phyloP scores from a whole-genome alignment of 83 land plant species.

The Thuja plicata region DNA sequence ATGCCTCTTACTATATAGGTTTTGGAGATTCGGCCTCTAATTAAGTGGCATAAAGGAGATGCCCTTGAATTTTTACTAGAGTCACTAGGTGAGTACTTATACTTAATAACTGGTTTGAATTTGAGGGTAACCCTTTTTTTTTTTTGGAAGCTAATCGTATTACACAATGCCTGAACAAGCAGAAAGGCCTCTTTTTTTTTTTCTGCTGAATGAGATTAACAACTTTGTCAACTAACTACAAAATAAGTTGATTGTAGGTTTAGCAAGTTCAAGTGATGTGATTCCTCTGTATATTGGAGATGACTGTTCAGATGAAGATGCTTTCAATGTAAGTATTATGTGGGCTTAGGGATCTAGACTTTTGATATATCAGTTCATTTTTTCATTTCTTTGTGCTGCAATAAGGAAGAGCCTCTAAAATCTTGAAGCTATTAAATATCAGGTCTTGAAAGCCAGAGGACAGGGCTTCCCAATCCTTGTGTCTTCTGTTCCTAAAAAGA shows the following conservation, averaged over 20 bases:
- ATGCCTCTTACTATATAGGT: constrained; percentile 34
- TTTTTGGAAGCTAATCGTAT: too few relatives aligned
- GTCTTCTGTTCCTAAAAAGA: constrained; percentile 37
- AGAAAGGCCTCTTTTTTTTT: too few relatives aligned
- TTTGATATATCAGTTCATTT: too few relatives aligned
- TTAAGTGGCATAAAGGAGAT: constrained; percentile 80
- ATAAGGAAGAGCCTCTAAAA: not conserved
- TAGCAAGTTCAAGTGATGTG: constrained; percentile 38
- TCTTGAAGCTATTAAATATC: not conserved
- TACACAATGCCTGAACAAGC: too few relatives aligned
- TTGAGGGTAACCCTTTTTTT: not conserved
- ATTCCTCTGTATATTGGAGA: constrained; percentile 59
- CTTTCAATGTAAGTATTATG: constrained; percentile 33
- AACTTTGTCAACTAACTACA: not conserved
- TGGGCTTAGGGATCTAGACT: too few relatives aligned
- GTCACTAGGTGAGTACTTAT: constrained; percentile 36
- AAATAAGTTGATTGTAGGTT: constrained; percentile 18
- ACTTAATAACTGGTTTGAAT: not conserved
- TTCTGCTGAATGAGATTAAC: not conserved
- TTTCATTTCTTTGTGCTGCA: not conserved
- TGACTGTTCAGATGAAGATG: constrained; percentile 58
- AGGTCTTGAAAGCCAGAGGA: constrained; percentile 30
- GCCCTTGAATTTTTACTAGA: constrained; percentile 60
- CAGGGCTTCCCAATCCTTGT: constrained; percentile 36
- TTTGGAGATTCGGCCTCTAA: constrained; percentile 78